Evolutionary conservation across 139 green algal species (phyloP).

Genomic region (Chlorella vulgaris): DNA sequence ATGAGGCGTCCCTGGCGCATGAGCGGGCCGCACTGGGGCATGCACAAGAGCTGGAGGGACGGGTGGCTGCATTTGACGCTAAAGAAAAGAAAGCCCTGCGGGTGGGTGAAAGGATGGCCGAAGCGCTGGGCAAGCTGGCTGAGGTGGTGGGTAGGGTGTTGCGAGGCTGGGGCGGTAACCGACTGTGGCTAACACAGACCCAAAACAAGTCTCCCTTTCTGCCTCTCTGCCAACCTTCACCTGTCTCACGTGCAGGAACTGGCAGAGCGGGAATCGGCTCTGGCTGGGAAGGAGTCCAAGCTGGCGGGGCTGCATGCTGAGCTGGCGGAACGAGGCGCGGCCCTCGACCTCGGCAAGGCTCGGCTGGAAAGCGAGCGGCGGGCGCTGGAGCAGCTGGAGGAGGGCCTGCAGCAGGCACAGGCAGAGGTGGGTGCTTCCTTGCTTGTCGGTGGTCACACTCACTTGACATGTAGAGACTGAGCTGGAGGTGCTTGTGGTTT

Average conservation of each 20-base stretch:
- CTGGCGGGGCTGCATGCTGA: conserved; percentile 10
- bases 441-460: background rate
- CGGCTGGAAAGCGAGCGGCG: conserved; percentile 29
- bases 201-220: no score
- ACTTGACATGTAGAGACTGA: no score
- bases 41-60: conserved; percentile 33
- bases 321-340: conserved; percentile 11
- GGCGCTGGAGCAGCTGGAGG: conserved; percentile 30
- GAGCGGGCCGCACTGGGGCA: conserved; percentile 8
- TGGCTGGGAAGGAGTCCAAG: conserved; percentile 28
- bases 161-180: no score
- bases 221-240: background rate
- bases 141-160: no score
- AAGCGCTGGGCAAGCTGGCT: background rate
- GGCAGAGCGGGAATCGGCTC: conserved; percentile 37
- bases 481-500: no score
- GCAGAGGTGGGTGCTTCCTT: conserved; percentile 8
- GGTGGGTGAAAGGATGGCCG: background rate
- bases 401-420: conserved; percentile 33
- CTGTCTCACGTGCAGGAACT: conserved; percentile 36
- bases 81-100: conserved; percentile 39
- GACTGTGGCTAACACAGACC: no score
- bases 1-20: conserved; percentile 29
- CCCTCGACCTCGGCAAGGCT: conserved; percentile 12
- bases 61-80: conserved; percentile 23